phyloP scores from a whole-genome alignment of 345 rosid species.

The Boechera stricta region DNA sequence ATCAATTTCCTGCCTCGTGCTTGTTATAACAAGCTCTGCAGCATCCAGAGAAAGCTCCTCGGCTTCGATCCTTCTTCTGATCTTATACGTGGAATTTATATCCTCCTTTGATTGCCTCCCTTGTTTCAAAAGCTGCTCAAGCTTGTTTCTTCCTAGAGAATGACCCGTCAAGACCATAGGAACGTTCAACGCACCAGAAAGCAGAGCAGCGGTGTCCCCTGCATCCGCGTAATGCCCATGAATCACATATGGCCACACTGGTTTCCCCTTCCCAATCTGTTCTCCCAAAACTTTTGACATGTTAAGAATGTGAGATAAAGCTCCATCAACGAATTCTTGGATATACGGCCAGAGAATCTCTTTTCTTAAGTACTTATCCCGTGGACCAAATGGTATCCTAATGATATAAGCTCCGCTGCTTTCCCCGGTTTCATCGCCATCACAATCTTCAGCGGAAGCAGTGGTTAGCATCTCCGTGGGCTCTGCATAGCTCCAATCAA shows the following conservation, averaged over 20 bases:
- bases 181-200: conserved; percentile 93
- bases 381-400: conserved; percentile 95
- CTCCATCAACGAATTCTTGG: conserved; percentile 98
- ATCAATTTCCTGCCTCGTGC: conserved; percentile 93
- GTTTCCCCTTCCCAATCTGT: conserved; percentile 83
- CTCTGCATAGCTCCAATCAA: conserved; percentile 98
- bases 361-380: conserved; percentile 75
- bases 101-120: conserved; percentile 91
- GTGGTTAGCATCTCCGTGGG: conserved; percentile 92
- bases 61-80: conserved; percentile 91
- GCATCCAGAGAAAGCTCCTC: conserved; percentile 96
- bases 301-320: conserved; percentile 83
- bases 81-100: conserved; percentile 89
- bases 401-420: conserved; percentile 95
- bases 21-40: conserved; percentile 96
- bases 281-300: conserved; percentile 92
- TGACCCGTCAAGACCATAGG: conserved; percentile 99
- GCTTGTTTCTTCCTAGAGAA: conserved; percentile 96
- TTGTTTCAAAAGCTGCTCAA: conserved; percentile 93
- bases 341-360: conserved; percentile 89
- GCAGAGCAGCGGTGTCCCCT: conserved; percentile 88
- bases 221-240: conserved; percentile 99
- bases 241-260: conserved; percentile 95
- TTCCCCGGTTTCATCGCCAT: conserved; percentile 74
- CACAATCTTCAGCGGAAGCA: conserved; percentile 62